Evolutionary conservation across 1,139 yeast genomes (phyloP).

Genomic region (Yamadazyma diospyri): DNA sequence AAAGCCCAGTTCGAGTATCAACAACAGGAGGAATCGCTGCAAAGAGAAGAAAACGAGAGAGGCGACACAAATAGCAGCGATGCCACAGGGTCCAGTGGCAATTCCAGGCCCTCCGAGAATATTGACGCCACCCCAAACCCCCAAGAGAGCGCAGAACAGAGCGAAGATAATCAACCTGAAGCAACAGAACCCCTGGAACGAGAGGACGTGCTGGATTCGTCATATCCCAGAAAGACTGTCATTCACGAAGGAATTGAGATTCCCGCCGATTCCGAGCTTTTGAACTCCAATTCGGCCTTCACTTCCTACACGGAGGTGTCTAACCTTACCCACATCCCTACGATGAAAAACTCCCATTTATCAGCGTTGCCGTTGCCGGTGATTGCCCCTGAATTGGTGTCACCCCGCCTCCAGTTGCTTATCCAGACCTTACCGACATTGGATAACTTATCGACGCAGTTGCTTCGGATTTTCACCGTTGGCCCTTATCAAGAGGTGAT

Average conservation of each 20-base stretch:
- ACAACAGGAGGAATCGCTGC: background rate
- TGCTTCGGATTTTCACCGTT: conserved; percentile 62
- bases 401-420: conserved; percentile 58
- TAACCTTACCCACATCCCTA: conserved; percentile 34
- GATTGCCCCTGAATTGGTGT: conserved; percentile 53
- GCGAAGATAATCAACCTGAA: background rate
- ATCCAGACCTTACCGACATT: conserved; percentile 67
- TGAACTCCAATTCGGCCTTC: conserved; percentile 40
- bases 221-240: conserved; percentile 12
- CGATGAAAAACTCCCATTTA: conserved; percentile 49
- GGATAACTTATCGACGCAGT: conserved; percentile 73
- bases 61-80: background rate
- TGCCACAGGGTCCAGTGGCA: no score
- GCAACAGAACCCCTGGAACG: background rate
- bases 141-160: background rate
- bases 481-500: conserved; percentile 74
- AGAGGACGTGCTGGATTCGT: background rate
- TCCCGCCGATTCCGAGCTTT: conserved; percentile 42
- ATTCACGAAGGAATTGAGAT: conserved; percentile 24
- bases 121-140: background rate
- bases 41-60: background rate
- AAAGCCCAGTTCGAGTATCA: no score
- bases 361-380: conserved; percentile 57
- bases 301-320: conserved; percentile 44
- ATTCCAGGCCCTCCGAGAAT: background rate